A percentile compares a stretch with the other conserved stretches of the same genome.
Conservation (phyloP, 2,329 filamentous ascomycete genomes). For the Gaeumannomyces sp. region DNA sequence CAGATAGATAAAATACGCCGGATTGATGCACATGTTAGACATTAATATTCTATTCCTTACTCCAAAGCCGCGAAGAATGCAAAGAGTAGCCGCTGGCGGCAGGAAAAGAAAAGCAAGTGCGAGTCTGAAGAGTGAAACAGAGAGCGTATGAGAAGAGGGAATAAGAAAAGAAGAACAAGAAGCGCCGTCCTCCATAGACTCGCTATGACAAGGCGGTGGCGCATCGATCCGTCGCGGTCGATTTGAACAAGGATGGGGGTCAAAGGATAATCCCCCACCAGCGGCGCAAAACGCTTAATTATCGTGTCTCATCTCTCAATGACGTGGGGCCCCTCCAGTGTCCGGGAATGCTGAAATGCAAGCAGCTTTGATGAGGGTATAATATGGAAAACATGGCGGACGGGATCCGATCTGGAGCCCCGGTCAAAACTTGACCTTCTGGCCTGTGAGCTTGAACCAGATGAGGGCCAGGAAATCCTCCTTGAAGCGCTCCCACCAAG, state of each 20-base stretch:
- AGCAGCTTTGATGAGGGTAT: background rate
- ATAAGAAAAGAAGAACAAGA: background rate
- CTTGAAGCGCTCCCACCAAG: slow-evolving; percentile 70
- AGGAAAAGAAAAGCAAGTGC: background rate
- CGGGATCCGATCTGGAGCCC: background rate
- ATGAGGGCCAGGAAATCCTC: slow-evolving; percentile 55
- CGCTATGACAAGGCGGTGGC: background rate
- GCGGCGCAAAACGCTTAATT: background rate
- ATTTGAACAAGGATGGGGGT: background rate
- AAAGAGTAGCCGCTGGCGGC: background rate
- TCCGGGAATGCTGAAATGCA: background rate
- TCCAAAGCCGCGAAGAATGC: background rate
- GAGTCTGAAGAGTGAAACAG: background rate
- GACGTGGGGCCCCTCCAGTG: background rate
- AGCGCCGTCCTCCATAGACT: no score
- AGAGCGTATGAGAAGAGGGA: background rate
- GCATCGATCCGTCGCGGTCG: background rate
- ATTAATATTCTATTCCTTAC: slow-evolving; percentile 1
- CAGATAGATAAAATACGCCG: background rate
- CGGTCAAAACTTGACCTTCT: slow-evolving; percentile 48
- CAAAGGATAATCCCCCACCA: background rate
- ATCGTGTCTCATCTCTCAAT: background rate
- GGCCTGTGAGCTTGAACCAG: slow-evolving; percentile 59
- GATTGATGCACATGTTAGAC: background rate
- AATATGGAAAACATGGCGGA: background rate